Evolutionary conservation across 768 basidiomycete species (phyloP).

Genomic region (Butyriboletus loyo): DNA sequence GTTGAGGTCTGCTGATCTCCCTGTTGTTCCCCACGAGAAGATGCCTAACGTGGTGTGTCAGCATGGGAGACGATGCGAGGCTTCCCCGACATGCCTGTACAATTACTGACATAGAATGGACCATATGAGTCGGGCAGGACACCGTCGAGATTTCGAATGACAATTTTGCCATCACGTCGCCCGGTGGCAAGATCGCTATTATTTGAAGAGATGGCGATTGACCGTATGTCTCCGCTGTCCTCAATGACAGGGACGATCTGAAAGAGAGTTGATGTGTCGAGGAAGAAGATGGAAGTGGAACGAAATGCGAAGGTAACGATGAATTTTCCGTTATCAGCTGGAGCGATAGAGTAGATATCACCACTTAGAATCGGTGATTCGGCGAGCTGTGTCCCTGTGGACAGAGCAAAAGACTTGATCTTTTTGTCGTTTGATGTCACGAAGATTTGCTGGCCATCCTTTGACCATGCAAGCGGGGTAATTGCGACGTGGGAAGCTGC

Average conservation of each 20-base stretch:
- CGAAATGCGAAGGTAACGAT: neutral
- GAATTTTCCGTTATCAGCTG: neutral
- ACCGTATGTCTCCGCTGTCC: accelerated
- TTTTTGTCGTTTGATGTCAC: neutral
- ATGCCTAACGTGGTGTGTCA: neutral
- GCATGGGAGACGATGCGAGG: neutral
- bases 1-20: neutral
- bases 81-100: neutral
- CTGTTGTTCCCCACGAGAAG: neutral
- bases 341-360: neutral
- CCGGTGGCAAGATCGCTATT: neutral
- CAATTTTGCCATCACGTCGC: neutral
- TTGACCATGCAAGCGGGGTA: neutral
- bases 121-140: neutral
- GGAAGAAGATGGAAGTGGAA: neutral
- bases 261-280: neutral
- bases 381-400: neutral
- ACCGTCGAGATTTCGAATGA: no score
- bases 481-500: no score
- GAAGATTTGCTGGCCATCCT: neutral
- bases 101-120: neutral
- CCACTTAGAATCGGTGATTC: neutral
- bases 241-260: neutral
- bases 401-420: neutral
- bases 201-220: neutral